Evolutionary conservation across 768 basidiomycete genomes (phyloP), one percentile per base, ranked within the genome.

Genomic region (Termitomyces sp.): DNA sequence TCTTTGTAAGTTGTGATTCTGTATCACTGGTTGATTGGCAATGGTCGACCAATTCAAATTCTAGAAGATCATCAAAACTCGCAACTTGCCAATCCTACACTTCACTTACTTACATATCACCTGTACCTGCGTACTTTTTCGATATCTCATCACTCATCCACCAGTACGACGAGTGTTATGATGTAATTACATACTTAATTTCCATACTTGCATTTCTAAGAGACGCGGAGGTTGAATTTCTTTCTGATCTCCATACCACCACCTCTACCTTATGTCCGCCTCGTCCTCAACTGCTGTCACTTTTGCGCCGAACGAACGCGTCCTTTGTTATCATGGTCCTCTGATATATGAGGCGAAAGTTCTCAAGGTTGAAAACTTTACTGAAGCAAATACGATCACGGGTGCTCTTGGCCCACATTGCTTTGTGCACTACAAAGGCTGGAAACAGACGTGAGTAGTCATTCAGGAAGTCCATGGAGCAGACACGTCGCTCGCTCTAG

Each of bases 351-450:
- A 96, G 72, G 95, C 95, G 12, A 96, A 98, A 72, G 78, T 98
- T n/a, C 80, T 95, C 63, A 78, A 79, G 61, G 69, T 73, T 3
- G 84, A 87, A 58, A 79, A 74, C 41, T 87, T 85, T 73, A 84
- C 86, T 58, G 86, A 88, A 63, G 71, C 76, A 18, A 85, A 76
- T 55, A 81, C 86, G 0, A 77, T 82, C 42, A 79, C 82, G 5
- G 83, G 85, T 6, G 69, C 72, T 10, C 70, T 81, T 2, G 96
- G 95, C 6, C 83, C 85, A 4, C 92, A 96, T 65, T 98, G 92
- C 72, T 87, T 90, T 59, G 95, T 99, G 39, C 97, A 99, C 71
- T 99, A 99, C 79, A 97, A 98, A 72, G 97, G 97, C 9, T 99
- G 97, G 97, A 99, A 98, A 70, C 90, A 93, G 71, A 95, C 92